A percentile compares a stretch with the other conserved stretches of the same genome.
These are phyloP conservation scores for Fusarium pseudograminearum DNA, from an alignment of 2,329 filamentous ascomycete genomes.

Conservation along the genomic window DNA sequence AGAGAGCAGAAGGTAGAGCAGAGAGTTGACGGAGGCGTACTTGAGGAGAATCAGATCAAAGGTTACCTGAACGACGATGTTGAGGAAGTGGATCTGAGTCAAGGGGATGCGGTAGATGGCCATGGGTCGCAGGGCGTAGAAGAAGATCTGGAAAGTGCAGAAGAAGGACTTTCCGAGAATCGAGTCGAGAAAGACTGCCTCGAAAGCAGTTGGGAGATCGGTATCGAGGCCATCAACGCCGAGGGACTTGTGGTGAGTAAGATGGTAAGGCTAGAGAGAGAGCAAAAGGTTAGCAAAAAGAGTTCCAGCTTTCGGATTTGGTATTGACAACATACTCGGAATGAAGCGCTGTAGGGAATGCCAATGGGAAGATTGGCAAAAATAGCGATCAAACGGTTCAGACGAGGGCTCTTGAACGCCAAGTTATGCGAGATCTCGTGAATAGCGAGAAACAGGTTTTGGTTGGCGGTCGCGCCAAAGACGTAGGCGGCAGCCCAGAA, in stretches of 20 bases:
- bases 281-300: slow-evolving; percentile 45
- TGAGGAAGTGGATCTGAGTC: slow-evolving; percentile 85
- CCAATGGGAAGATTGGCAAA: slow-evolving; percentile 97
- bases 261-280: slow-evolving; percentile 81
- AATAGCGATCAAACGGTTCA: slow-evolving; percentile 89
- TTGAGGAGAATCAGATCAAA: slow-evolving; percentile 81
- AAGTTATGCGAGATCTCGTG: slow-evolving; percentile 99
- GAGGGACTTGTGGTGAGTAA: slow-evolving; percentile 98
- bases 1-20: slow-evolving; percentile 87
- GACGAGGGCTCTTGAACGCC: slow-evolving; percentile 83
- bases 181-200: slow-evolving; percentile 93
- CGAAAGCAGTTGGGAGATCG: slow-evolving; percentile 90
- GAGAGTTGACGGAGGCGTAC: slow-evolving; percentile 69
- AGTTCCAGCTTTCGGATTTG: neutral
- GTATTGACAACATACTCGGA: slow-evolving; percentile 72
- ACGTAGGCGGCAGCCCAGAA: slow-evolving; percentile 92
- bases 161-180: slow-evolving; percentile 98
- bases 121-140: slow-evolving; percentile 97
- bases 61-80: slow-evolving; percentile 78
- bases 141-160: slow-evolving; percentile 98
- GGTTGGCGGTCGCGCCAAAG: slow-evolving; percentile 93
- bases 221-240: slow-evolving; percentile 97
- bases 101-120: slow-evolving; percentile 90
- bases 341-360: slow-evolving; percentile 94
- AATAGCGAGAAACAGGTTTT: slow-evolving; percentile 98